These are phyloP conservation scores for Ganoderma lucidum DNA, from an alignment of 1,284 basidiomycete genomes.

Conservation along the genomic window DNA sequence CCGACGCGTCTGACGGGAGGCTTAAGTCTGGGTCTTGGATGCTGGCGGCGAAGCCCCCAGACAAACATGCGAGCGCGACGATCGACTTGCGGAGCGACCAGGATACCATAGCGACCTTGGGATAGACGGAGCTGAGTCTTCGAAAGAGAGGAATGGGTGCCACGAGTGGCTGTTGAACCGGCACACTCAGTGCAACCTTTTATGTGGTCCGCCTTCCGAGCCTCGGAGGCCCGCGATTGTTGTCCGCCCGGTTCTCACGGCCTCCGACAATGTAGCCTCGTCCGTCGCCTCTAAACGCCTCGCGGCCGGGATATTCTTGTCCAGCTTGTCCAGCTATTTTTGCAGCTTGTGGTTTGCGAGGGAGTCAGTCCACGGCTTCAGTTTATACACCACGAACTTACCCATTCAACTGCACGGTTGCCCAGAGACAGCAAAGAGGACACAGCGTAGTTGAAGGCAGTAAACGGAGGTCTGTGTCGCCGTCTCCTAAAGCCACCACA, in stretches of 20 bases:
- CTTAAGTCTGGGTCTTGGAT: conserved; percentile 51
- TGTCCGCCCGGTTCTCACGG: conserved; percentile 10
- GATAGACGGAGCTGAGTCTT: neutral
- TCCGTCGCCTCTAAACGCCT: conserved; percentile 12
- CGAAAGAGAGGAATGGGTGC: conserved; percentile 15
- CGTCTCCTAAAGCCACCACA: neutral
- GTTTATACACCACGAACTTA: neutral
- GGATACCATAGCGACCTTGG: conserved; percentile 28
- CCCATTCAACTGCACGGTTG: conserved; percentile 23
- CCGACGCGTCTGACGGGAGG: conserved; percentile 51
- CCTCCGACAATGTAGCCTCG: conserved; percentile 19
- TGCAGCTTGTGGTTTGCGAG: conserved; percentile 9
- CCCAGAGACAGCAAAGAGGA: neutral
- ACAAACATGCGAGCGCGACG: conserved; percentile 33
- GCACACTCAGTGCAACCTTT: conserved; percentile 8
- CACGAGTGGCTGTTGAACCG: conserved; percentile 8
- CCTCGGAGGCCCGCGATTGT: neutral
- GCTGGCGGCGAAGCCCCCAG: conserved; percentile 32
- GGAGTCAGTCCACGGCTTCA: conserved; percentile 11
- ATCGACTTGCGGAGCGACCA: conserved; percentile 29
- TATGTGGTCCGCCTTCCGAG: conserved; percentile 17
- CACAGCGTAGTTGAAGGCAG: neutral
- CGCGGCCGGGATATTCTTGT: conserved; percentile 16
- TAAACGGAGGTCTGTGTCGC: neutral
- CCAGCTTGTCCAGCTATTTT: conserved; percentile 24